Evolutionary conservation across 108 stramenopile species (phyloP).

Genomic region (Pseudonitzschia pungens): DNA sequence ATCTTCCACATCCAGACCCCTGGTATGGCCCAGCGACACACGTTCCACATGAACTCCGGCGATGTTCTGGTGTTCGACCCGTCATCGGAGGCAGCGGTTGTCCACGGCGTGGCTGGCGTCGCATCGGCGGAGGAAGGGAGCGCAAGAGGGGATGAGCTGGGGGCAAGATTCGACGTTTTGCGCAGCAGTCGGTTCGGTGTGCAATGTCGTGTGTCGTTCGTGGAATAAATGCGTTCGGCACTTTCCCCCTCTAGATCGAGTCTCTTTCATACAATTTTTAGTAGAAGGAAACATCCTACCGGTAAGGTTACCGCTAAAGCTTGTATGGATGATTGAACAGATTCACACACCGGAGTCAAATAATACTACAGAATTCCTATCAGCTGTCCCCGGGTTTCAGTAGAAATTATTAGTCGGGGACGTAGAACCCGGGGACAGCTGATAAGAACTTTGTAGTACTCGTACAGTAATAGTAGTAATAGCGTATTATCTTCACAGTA

Average conservation of each 20-base stretch:
- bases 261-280: background rate
- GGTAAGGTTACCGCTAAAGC: no score
- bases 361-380: no score
- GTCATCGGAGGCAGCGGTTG: background rate
- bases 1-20: background rate
- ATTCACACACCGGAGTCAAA: no score
- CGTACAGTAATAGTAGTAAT: no score
- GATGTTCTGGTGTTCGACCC: slow-evolving; percentile 3
- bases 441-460: no score
- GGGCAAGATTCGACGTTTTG: background rate
- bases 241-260: background rate
- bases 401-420: no score
- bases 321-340: no score
- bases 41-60: background rate
- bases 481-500: no score
- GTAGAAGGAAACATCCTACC: no score
- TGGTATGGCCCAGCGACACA: background rate
- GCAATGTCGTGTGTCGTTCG: background rate
- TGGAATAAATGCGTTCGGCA: background rate
- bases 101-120: background rate
- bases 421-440: no score
- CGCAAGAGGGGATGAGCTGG: background rate
- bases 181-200: background rate
- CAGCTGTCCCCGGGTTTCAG: no score
- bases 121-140: background rate